Base-by-base conservation (phyloP, 805 yeast species). In the Myxozyma sirexii region DNA sequence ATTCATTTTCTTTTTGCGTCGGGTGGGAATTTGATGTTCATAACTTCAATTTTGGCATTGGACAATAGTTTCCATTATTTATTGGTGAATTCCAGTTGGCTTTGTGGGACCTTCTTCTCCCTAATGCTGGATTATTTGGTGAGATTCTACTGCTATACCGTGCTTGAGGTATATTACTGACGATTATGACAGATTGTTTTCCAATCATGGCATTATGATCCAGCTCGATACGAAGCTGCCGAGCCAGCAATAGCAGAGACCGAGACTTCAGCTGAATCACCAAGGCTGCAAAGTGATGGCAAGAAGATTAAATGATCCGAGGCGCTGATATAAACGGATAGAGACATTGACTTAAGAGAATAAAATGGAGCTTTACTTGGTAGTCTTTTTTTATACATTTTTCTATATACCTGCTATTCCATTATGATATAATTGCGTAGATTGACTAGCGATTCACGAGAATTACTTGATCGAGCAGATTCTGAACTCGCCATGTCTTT, bases 1-100 rank as follows among this genome's bases (percentile, higher is more conserved):
- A 80, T 93, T 79, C 93, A 94, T 75, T 93, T 93, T 75, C 76
- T 94, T 23, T 93, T 94, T 79, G 98, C 99, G 21, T 91, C 97
- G 72, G 77, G 93, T 57, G 99, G 99, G 48, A 94, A 93, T 72
- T 77, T 89, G 70, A 90, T 97, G 0, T 94, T 91, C 68, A 97
- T 94, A 42, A 81, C 89, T 13, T 87, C 96, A 10, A 93, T 93
- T 54, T 76, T 93, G 51, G 82, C 88, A 46, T 71, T 73, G 4
- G 89, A 90, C 65, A 77, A 85, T 49, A 85, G 90, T 55, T 77
- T 79, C 69, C 79, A 83, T 62, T 93, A 90, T 67, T 70, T 93
- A 33, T 70, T 88, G 65, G 85, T 94, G 51, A 96, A 94, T 73
- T 83, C 93, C 1, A 86, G 96, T 24, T 93, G 99, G 99, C 78